These are phyloP conservation scores for Amphicarpaea edgeworthii DNA, from an alignment of 306 rosid genomes.

Conservation along the genomic window DNA sequence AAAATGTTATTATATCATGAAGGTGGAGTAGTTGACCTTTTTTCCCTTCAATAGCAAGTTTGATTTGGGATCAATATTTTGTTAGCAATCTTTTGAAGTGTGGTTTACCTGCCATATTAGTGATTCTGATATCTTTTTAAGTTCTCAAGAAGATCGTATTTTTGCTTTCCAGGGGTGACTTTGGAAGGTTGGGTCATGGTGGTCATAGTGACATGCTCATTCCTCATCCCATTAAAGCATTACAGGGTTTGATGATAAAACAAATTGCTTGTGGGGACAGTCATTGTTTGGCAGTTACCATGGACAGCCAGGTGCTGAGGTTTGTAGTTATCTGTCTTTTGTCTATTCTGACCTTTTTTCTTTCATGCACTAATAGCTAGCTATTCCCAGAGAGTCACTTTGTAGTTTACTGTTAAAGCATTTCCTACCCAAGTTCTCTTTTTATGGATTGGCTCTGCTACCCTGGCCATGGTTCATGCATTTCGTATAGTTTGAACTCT, in stretches of 20 bases:
- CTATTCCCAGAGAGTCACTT: too few relatives aligned
- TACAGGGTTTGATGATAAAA: constrained; percentile 71
- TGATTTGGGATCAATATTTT: neutral
- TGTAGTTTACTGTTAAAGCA: neutral
- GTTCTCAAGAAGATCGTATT: constrained; percentile 31
- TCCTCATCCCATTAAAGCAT: constrained; percentile 85
- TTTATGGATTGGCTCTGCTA: neutral
- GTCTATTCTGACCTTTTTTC: neutral
- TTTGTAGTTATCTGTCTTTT: constrained; percentile 47
- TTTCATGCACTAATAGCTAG: neutral
- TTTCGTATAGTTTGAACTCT: neutral
- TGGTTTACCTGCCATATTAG: constrained; percentile 25
- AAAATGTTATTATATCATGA: neutral
- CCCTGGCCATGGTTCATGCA: neutral
- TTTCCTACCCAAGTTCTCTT: neutral
- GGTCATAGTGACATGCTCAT: constrained; percentile 80
- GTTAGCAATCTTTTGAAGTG: neutral
- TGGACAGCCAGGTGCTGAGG: constrained; percentile 86
- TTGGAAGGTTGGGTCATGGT: constrained; percentile 99
- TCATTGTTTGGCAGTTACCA: constrained; percentile 94
- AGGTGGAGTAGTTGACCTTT: constrained; percentile 9
- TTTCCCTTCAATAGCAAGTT: neutral
- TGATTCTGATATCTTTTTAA: neutral
- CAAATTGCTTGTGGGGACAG: constrained; percentile 97
- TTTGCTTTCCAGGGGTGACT: constrained; percentile 89